phyloP scores from a whole-genome alignment of 2,329 filamentous ascomycete species.

The Ceratocystis eucalypticola region DNA sequence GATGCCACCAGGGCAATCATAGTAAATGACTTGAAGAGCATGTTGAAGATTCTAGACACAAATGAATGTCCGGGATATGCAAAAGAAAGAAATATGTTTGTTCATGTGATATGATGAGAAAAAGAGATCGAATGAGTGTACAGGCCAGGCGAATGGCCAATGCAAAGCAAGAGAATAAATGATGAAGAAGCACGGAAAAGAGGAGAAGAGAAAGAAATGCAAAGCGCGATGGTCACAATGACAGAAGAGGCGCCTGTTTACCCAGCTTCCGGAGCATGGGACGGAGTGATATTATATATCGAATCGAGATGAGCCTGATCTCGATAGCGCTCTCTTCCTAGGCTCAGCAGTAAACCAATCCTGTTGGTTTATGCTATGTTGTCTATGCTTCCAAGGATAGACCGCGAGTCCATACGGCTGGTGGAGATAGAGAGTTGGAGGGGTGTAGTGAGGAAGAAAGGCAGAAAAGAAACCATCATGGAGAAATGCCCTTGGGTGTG shows the following conservation, averaged over 20 bases:
- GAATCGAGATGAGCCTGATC: background rate
- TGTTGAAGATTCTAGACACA: slow-evolving; percentile 2
- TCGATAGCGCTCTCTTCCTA: too few relatives aligned
- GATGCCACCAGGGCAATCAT: slow-evolving; percentile 8
- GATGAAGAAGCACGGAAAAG: background rate
- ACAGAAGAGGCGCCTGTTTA: background rate
- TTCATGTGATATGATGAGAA: background rate
- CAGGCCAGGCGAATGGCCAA: background rate
- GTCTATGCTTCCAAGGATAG: too few relatives aligned
- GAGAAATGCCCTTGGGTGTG: too few relatives aligned
- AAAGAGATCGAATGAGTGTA: slow-evolving; percentile 20
- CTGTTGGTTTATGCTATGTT: too few relatives aligned
- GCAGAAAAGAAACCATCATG: too few relatives aligned
- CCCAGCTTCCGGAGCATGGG: background rate
- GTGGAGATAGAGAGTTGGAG: too few relatives aligned
- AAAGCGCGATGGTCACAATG: background rate
- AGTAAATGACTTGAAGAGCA: slow-evolving; percentile 16
- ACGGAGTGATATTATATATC: background rate
- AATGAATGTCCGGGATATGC: background rate
- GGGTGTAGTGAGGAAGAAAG: too few relatives aligned
- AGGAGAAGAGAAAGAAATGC: background rate
- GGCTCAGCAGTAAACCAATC: too few relatives aligned
- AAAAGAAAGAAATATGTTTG: background rate
- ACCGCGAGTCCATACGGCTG: too few relatives aligned
- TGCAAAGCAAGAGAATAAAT: background rate